phyloP scores from a whole-genome alignment of 768 basidiomycete species.

The Mycena kentingensis region DNA sequence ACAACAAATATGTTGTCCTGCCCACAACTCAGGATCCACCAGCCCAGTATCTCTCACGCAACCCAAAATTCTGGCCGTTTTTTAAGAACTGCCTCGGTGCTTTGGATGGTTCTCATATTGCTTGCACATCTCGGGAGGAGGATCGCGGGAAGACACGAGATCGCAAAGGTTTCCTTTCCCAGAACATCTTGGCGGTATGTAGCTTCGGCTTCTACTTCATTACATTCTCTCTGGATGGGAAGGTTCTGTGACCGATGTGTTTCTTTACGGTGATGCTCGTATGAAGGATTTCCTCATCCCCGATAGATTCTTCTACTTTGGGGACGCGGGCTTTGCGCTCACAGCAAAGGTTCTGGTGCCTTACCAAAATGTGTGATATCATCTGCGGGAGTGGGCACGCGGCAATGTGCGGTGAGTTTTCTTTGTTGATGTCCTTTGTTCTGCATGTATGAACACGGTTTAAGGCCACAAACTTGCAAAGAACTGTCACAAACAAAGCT shows the following conservation, averaged over 20 bases:
- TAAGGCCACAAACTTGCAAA: too few relatives aligned
- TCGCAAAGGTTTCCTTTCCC: constrained; percentile 30
- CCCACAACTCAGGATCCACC: constrained; percentile 15
- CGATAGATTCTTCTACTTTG: too few relatives aligned
- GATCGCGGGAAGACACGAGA: constrained; percentile 21
- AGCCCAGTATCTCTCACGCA: constrained; percentile 21
- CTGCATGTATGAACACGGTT: too few relatives aligned
- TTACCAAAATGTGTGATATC: too few relatives aligned
- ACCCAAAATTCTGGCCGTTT: constrained; percentile 33
- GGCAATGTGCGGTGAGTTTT: too few relatives aligned
- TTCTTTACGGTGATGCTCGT: too few relatives aligned
- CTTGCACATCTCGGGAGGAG: constrained; percentile 6
- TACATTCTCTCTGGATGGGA: constrained; percentile 38
- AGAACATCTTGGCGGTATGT: constrained; percentile 34
- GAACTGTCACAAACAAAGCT: too few relatives aligned
- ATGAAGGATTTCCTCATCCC: too few relatives aligned
- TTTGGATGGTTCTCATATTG: constrained; percentile 35
- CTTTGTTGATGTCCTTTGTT: too few relatives aligned
- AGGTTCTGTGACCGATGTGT: constrained; percentile 29
- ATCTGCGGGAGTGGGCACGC: too few relatives aligned
- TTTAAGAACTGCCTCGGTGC: constrained; percentile 30
- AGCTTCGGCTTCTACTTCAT: constrained; percentile 28
- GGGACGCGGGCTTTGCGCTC: too few relatives aligned
- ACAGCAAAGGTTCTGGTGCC: too few relatives aligned
- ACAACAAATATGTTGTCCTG: constrained; percentile 16